phyloP scores from a whole-genome alignment of 208 protist genomes.

The Trypanosoma lewisi region DNA sequence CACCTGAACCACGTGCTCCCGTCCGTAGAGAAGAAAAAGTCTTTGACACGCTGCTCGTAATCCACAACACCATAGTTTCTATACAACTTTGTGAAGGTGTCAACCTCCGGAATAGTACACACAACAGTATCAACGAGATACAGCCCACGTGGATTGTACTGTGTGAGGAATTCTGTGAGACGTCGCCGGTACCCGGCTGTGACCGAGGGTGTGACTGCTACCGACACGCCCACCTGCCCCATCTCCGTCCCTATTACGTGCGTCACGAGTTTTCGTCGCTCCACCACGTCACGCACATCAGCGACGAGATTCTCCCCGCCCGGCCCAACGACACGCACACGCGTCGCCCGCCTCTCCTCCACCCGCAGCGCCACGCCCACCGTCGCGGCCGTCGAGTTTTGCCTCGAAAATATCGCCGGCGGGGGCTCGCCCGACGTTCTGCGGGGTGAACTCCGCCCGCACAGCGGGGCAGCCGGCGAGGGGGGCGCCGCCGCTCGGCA shows the following conservation, averaged over 20 bases:
- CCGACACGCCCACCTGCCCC: conserved; percentile 72
- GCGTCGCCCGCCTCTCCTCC: conserved; percentile 29
- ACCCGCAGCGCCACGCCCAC: conserved; percentile 34
- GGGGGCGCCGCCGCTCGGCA: conserved; percentile 4
- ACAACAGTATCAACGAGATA: conserved; percentile 61
- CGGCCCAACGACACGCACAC: conserved; percentile 38
- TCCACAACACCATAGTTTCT: conserved; percentile 61
- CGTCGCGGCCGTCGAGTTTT: conserved; percentile 39
- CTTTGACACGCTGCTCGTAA: conserved; percentile 49
- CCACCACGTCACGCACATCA: conserved; percentile 48
- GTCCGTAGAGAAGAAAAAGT: conserved; percentile 72
- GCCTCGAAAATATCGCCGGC: conserved; percentile 54
- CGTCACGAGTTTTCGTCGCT: conserved; percentile 62
- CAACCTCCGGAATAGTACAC: conserved; percentile 52
- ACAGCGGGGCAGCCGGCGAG: conserved; percentile 32
- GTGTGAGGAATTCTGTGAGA: conserved; percentile 50
- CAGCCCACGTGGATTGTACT: conserved; percentile 66
- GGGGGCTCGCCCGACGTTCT: conserved; percentile 34
- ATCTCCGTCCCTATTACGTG: conserved; percentile 64
- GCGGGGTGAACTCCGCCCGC: conserved; percentile 24
- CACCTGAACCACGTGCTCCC: conserved; percentile 39
- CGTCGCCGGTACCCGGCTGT: conserved; percentile 42
- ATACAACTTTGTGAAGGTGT: conserved; percentile 81
- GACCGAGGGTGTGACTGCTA: conserved; percentile 58
- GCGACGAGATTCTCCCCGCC: conserved; percentile 28